These are phyloP conservation scores for Nigrospora osmanthi DNA, from an alignment of 2,329 filamentous ascomycete genomes.

Conservation along the genomic window DNA sequence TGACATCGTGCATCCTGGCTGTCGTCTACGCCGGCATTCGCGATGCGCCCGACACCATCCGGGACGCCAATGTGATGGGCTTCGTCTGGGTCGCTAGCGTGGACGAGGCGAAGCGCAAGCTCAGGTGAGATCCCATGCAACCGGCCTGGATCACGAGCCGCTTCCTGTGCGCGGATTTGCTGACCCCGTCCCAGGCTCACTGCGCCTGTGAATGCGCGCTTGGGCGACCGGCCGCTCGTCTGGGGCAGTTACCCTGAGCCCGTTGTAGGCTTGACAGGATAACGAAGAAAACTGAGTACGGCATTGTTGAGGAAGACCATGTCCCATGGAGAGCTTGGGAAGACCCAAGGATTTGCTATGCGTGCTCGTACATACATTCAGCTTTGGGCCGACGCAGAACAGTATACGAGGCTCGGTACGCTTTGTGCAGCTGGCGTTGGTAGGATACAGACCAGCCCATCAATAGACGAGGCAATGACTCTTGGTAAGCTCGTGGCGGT, in stretches of 20 bases:
- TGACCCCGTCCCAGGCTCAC: conserved; percentile 44
- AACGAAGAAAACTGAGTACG: background rate
- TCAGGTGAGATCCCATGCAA: conserved; percentile 30
- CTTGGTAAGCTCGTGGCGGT: too few species aligned
- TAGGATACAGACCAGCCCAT: too few species aligned
- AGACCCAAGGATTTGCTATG: too few species aligned
- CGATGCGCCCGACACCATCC: conserved; percentile 64
- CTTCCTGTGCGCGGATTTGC: too few species aligned
- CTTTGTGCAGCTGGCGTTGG: too few species aligned
- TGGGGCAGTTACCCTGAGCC: conserved; percentile 85
- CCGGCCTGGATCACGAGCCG: too few species aligned
- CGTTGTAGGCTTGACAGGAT: conserved; percentile 65
- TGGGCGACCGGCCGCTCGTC: conserved; percentile 73
- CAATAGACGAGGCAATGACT: too few species aligned
- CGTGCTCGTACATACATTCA: too few species aligned
- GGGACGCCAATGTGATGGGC: conserved; percentile 78
- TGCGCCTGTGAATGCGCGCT: conserved; percentile 72
- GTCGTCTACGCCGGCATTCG: conserved; percentile 70
- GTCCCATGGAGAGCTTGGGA: background rate
- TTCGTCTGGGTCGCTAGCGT: conserved; percentile 92
- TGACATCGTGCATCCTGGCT: conserved; percentile 78
- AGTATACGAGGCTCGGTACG: too few species aligned
- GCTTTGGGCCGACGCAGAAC: too few species aligned
- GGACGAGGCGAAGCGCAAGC: conserved; percentile 72
- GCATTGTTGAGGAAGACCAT: background rate